A percentile compares a stretch with the other conserved stretches of the same genome.
These are phyloP conservation scores for Laburnicola sp. DNA, from an alignment of 2,329 filamentous ascomycete species.

Conservation along the genomic window DNA sequence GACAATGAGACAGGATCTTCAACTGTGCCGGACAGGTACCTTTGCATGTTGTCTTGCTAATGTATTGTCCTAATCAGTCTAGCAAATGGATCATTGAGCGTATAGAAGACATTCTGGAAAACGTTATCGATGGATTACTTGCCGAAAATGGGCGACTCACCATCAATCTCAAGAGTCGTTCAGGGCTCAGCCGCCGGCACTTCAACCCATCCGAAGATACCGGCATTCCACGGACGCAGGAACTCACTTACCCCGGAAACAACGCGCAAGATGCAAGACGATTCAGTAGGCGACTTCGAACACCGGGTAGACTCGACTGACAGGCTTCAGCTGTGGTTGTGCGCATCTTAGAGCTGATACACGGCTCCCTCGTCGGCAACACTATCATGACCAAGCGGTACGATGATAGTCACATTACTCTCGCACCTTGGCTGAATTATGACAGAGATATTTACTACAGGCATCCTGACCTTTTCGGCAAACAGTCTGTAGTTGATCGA, in stretches of 20 bases:
- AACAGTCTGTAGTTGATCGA: constrained; percentile 68
- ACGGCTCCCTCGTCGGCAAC: constrained; percentile 54
- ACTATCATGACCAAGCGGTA: constrained; percentile 61
- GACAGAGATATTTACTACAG: constrained; percentile 78
- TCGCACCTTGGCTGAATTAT: constrained; percentile 11
- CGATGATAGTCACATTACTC: not conserved
- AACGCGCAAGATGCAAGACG: constrained; percentile 61
- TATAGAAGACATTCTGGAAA: constrained; percentile 61
- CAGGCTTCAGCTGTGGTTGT: constrained; percentile 53
- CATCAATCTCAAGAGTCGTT: constrained; percentile 53
- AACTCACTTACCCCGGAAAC: constrained; percentile 58
- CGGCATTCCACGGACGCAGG: constrained; percentile 20
- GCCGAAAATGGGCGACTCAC: constrained; percentile 51
- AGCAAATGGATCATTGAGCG: constrained; percentile 52
- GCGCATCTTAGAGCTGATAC: constrained; percentile 60
- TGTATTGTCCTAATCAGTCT: constrained; percentile 9
- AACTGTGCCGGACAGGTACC: constrained; percentile 7
- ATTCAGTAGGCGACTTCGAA: constrained; percentile 49
- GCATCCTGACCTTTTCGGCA: constrained; percentile 70
- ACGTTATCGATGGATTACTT: constrained; percentile 57
- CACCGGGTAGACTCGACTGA: constrained; percentile 11
- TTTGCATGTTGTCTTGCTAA: not conserved
- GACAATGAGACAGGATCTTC: not conserved
- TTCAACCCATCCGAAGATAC: constrained; percentile 1
- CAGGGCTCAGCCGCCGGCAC: constrained; percentile 26